These are phyloP conservation scores for Melocanna baccifera DNA, from an alignment of 176 grass and related monocot genomes.

Conservation along the genomic window DNA sequence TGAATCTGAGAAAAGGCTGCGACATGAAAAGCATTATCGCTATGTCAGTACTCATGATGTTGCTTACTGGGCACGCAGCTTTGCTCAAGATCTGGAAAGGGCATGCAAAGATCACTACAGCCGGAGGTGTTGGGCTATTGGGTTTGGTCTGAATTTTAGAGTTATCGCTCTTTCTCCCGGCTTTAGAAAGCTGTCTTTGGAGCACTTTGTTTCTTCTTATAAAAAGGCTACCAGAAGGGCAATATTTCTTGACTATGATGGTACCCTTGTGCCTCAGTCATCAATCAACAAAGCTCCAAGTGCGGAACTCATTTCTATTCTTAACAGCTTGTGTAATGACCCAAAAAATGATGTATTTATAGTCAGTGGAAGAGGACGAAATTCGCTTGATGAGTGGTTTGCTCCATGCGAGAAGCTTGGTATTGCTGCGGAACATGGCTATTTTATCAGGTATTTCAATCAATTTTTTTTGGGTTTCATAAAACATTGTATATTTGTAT, in stretches of 20 bases:
- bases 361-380: slow-evolving; percentile 65
- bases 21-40: slow-evolving; percentile 81
- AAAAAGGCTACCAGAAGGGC: slow-evolving; percentile 65
- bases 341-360: slow-evolving; percentile 73
- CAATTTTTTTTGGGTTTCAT: background rate
- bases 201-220: slow-evolving; percentile 59
- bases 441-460: slow-evolving; percentile 67
- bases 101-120: slow-evolving; percentile 81
- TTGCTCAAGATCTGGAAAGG: slow-evolving; percentile 78
- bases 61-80: slow-evolving; percentile 75
- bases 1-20: slow-evolving; percentile 52
- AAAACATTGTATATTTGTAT: background rate
- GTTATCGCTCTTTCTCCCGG: slow-evolving; percentile 71
- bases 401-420: slow-evolving; percentile 68
- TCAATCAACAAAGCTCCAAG: slow-evolving; percentile 70
- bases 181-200: slow-evolving; percentile 74
- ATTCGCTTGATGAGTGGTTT: slow-evolving; percentile 66
- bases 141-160: slow-evolving; percentile 82
- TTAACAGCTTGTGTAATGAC: slow-evolving; percentile 68
- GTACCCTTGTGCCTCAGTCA: slow-evolving; percentile 75
- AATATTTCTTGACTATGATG: slow-evolving; percentile 92
- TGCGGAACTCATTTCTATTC: slow-evolving; percentile 53
- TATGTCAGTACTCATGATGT: slow-evolving; percentile 77
- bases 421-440: slow-evolving; percentile 88
- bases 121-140: slow-evolving; percentile 73